Conservation (phyloP, 257 asterid species). For the Linaria vulgaris region DNA sequence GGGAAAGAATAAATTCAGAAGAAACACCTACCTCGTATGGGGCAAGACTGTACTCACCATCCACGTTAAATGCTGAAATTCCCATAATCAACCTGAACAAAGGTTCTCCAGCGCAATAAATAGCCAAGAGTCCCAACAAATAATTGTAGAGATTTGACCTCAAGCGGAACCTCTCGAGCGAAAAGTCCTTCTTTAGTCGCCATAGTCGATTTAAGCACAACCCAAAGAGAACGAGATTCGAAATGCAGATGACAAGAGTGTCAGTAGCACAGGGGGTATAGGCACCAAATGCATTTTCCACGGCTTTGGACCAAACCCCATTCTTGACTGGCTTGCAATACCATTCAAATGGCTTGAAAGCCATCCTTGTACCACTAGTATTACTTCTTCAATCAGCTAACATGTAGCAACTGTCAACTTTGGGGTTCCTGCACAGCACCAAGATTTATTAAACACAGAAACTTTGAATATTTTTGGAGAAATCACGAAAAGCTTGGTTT, state of each 20-base stretch:
- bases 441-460: no score
- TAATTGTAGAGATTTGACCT: constrained; percentile 77
- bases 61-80: constrained; percentile 72
- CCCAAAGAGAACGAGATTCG: constrained; percentile 70
- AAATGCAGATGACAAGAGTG: constrained; percentile 62
- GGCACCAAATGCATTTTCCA: constrained; percentile 88
- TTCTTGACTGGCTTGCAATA: constrained; percentile 76
- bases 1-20: neutral
- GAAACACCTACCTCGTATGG: constrained; percentile 73
- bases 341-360: constrained; percentile 77
- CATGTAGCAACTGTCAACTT: neutral
- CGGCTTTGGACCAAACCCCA: constrained; percentile 77
- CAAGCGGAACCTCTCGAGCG: constrained; percentile 63
- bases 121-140: constrained; percentile 70
- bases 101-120: constrained; percentile 77
- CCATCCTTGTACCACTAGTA: constrained; percentile 45
- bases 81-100: constrained; percentile 70
- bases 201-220: constrained; percentile 63
- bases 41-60: constrained; percentile 58
- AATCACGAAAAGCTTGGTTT: no score
- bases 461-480: no score
- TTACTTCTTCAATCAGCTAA: constrained; percentile 29
- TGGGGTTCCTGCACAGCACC: neutral
- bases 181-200: constrained; percentile 51
- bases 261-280: constrained; percentile 86